Conservation (phyloP, 2,329 filamentous ascomycete genomes). For the Ploettnerulaceae sp. region DNA sequence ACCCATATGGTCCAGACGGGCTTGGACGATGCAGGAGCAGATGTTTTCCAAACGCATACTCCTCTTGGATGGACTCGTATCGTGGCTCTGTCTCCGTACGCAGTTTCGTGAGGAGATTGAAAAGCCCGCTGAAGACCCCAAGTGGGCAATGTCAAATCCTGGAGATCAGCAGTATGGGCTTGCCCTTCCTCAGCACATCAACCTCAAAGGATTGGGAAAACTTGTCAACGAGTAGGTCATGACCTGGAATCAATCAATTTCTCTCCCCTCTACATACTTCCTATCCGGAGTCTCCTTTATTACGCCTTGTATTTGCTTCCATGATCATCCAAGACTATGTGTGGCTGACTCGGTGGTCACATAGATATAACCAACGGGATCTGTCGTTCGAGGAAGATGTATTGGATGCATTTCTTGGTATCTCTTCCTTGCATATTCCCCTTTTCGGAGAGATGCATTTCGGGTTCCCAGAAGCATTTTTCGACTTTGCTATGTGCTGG, state of each 20-base stretch:
- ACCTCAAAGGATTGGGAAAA: background rate
- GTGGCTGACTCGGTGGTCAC: too few relatives aligned
- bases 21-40: constrained; percentile 17
- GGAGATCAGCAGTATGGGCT: constrained; percentile 2
- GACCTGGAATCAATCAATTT: too few relatives aligned
- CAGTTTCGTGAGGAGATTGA: constrained; percentile 5
- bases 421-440: background rate
- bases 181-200: background rate
- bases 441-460: background rate
- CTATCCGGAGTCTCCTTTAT: too few relatives aligned
- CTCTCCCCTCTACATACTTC: too few relatives aligned
- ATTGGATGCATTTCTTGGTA: background rate
- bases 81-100: constrained; percentile 2
- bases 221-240: constrained; percentile 1
- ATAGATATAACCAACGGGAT: constrained; percentile 4
- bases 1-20: constrained; percentile 4
- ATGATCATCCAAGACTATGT: too few relatives aligned
- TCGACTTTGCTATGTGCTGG: constrained; percentile 7
- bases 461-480: background rate
- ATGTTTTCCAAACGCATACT: constrained; percentile 7
- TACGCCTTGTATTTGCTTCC: too few relatives aligned
- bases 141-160: background rate
- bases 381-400: constrained; percentile 8
- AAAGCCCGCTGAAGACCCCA: background rate
- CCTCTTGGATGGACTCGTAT: background rate